phyloP scores from a whole-genome alignment of 2,329 filamentous ascomycete genomes.

The Colletotrichum sp. region DNA sequence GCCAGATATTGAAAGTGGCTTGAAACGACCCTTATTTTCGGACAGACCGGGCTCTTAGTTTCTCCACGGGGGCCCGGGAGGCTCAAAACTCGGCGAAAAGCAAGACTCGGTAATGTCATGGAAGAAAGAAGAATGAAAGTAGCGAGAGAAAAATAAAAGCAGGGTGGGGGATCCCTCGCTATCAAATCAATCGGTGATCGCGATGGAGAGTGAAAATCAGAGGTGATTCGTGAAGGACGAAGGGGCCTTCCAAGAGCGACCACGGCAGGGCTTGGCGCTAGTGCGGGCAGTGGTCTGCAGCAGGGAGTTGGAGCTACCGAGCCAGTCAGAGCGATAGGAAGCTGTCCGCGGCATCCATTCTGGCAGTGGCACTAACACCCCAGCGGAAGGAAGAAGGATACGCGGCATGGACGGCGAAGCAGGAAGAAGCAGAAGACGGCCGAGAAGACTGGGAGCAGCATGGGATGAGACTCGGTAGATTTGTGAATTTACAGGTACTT shows the following conservation, averaged over 20 bases:
- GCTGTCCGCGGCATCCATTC: neutral
- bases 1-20: conserved; percentile 10
- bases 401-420: neutral
- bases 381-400: neutral
- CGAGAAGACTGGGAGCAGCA: neutral
- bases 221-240: neutral
- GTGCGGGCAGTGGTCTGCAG: neutral
- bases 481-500: neutral
- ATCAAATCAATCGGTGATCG: conserved; percentile 11
- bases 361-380: neutral
- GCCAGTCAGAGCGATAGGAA: neutral
- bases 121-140: neutral
- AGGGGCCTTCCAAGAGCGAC: neutral
- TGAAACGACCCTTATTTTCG: conserved; percentile 19
- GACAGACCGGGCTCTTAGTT: conserved; percentile 15
- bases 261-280: neutral
- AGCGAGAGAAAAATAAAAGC: neutral
- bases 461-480: neutral
- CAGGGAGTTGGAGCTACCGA: neutral
- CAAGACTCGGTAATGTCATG: neutral
- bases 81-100: neutral
- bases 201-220: neutral
- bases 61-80: conserved; percentile 7
- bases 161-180: neutral
- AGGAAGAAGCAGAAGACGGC: neutral